Evolutionary conservation across 805 yeast species (phyloP), one percentile per base, ranked within the genome.

Genomic region (Ogataea haglerorum): DNA sequence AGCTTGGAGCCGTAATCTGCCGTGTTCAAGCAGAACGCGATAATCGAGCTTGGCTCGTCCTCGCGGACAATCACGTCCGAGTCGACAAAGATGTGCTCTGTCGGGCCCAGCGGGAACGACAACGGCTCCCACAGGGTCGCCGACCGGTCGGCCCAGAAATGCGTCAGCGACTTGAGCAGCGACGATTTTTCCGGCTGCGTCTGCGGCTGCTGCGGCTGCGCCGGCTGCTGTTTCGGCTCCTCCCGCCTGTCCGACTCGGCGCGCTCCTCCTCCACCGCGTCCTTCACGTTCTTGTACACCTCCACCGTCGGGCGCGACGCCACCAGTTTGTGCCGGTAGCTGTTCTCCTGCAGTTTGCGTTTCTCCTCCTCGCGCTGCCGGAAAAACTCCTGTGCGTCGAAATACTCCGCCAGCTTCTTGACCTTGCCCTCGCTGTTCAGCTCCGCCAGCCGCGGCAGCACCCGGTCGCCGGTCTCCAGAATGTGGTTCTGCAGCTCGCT

Each of bases 111-210:
- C 2, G 98, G 96, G 61, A 89, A 90, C 14, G 77, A 82, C 24
- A 93, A 68, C 0, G 96, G 95, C 49, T 86, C 89, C 98, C 98
- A 95, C 15, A 93, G 72, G 2, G 95, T 83, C 0, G 97, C 93
- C 1, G 98, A 86, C 54, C 99, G 69, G 63, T 93, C 98, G 1
- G 97, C 97, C 98, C 98, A 93, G 62, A 93, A 93, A 53, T 82
- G 87, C 0, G 95, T 78, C 41, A 95, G 67, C 0, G 95, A 80
- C 53, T 85, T 87, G 67, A 93, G 75, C 25, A 93, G 62, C 1
- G 96, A 82, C 16, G 81, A 76, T 49, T 78, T 77, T 54, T 90
- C 97, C 6, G 81, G 74, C 3, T 19, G 21, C 9, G 21, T 6
- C 21, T 19, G 21, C 19, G 19, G 5, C 19, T 17, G 18, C 21